Evolutionary conservation across 306 rosid genomes (phyloP).

Genomic region (Luffa acutangula): DNA sequence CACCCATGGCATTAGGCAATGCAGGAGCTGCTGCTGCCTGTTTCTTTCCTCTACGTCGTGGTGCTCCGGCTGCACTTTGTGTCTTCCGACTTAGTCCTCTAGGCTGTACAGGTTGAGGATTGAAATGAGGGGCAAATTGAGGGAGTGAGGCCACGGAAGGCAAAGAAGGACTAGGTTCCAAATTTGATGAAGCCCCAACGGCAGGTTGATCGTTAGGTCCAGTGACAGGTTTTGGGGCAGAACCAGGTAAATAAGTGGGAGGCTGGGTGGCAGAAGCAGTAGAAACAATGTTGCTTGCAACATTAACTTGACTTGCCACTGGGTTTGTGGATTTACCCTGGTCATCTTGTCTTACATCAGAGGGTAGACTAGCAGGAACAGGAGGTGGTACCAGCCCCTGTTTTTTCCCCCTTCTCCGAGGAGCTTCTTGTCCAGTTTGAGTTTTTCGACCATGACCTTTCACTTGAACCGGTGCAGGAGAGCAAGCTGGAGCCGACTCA

Average conservation of each 20-base stretch:
- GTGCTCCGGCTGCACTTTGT: constrained; percentile 45
- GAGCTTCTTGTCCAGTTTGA: constrained; percentile 44
- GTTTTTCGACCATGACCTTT: constrained; percentile 63
- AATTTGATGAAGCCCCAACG: constrained; percentile 17
- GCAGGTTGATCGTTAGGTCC: constrained; percentile 10
- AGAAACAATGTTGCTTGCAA: constrained; percentile 26
- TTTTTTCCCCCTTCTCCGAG: constrained; percentile 78
- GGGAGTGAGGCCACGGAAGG: constrained; percentile 33
- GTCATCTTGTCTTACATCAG: constrained; percentile 43
- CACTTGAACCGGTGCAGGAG: constrained; percentile 34
- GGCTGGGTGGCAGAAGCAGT: constrained; percentile 22
- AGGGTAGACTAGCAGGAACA: constrained; percentile 30
- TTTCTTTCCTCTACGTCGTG: constrained; percentile 83
- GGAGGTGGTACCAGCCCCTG: constrained; percentile 33
- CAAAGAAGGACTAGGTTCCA: constrained; percentile 28
- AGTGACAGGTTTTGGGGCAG: constrained; percentile 23
- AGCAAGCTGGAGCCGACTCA: constrained; percentile 12
- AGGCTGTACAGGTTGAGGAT: constrained; percentile 30
- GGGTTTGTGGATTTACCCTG: constrained; percentile 32
- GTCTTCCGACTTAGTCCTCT: constrained; percentile 47
- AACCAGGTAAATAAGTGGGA: constrained; percentile 28
- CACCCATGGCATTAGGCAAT: constrained; percentile 31
- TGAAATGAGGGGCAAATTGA: constrained; percentile 35
- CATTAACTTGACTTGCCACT: constrained; percentile 31
- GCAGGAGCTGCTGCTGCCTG: constrained; percentile 26